Base-by-base conservation (phyloP, 192 early-diverging fungal genomes). In the Coemansia sp. region DNA sequence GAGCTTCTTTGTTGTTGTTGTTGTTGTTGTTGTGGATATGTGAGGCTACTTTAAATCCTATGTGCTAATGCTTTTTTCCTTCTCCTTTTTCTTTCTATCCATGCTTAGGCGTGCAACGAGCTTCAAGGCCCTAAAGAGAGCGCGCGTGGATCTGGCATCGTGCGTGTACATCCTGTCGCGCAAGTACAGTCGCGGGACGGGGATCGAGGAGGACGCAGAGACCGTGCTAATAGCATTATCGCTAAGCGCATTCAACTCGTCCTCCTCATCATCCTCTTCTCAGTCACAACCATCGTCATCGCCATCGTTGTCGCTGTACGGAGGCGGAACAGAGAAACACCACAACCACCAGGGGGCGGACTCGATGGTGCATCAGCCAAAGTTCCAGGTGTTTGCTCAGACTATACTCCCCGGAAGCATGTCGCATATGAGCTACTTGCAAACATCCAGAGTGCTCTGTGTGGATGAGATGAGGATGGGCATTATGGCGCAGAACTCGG, bases 391-490 rank as follows among this genome's bases (percentile, higher is more conserved):
- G 9, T 84, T 66, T 63, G 78, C 78, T 0, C 83, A 84, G 52
- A 78, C 73, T 0, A 49, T 84, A 0, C 41, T 80, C 8, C 83
- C 83, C 4, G 75, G 69, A 21, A 80, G 69, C 12, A 71, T 80
- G 13, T 49, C 69, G 16, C 78, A 84, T 18, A 48, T 84, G 52
- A 66, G 57, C 36, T 72, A 72, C 42, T 61, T 84, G 63, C 74
- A 78, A 22, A 77, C 72, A 3, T 56, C 83, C 0, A 63, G 83
- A 3, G 63, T 78, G 9, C 59, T 80, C 26, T 76, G 74, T 8
- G 75, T 84, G 3, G 83, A 84, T 11, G 83, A 84, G 52, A 73
- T 80, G 66, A 75, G 83, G 6, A 74, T 84, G 69, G 83, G 83
- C 8, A 70, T 84, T 7, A 74, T 84, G 75, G 83, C 83, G 12